A percentile compares a stretch with the other conserved stretches of the same genome.
Conservation (phyloP, 768 basidiomycete genomes). For the Boletus tomentosulus region DNA sequence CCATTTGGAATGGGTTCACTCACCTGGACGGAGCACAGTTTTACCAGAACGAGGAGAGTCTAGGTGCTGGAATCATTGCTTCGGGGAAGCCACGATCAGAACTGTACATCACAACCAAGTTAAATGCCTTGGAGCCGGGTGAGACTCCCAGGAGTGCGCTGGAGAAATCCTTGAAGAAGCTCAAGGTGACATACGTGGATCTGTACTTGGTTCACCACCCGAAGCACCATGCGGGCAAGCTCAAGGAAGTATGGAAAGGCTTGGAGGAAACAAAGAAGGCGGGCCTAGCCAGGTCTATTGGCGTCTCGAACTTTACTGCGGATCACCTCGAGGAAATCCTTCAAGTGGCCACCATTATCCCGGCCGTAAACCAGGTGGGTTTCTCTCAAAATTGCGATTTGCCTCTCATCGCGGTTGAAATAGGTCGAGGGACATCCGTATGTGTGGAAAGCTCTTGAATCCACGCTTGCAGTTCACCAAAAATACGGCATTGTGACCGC, state of each 20-base stretch:
- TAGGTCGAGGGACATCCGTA: constrained; percentile 56
- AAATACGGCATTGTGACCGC: constrained; percentile 36
- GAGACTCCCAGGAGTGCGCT: constrained; percentile 48
- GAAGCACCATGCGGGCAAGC: constrained; percentile 34
- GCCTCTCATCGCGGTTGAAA: not conserved
- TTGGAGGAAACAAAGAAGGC: constrained; percentile 54
- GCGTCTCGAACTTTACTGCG: constrained; percentile 54
- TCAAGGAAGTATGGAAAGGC: constrained; percentile 53
- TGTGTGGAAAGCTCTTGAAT: constrained; percentile 40
- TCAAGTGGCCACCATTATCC: constrained; percentile 40
- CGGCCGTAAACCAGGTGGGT: constrained; percentile 52
- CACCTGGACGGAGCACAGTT: constrained; percentile 64
- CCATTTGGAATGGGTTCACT: constrained; percentile 53
- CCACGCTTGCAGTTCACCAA: constrained; percentile 31
- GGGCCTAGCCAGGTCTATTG: constrained; percentile 41
- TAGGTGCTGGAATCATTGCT: constrained; percentile 49
- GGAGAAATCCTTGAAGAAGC: constrained; percentile 47
- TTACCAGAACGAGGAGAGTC: constrained; percentile 52
- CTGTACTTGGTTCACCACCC: constrained; percentile 60
- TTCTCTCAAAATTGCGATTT: not conserved
- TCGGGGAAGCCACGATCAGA: constrained; percentile 51
- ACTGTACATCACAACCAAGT: constrained; percentile 62
- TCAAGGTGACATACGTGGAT: constrained; percentile 55
- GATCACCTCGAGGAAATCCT: constrained; percentile 42
- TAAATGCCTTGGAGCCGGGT: constrained; percentile 33